Conservation (phyloP, 2,329 filamentous ascomycete genomes). For the Diaporthe citrichinensis region DNA sequence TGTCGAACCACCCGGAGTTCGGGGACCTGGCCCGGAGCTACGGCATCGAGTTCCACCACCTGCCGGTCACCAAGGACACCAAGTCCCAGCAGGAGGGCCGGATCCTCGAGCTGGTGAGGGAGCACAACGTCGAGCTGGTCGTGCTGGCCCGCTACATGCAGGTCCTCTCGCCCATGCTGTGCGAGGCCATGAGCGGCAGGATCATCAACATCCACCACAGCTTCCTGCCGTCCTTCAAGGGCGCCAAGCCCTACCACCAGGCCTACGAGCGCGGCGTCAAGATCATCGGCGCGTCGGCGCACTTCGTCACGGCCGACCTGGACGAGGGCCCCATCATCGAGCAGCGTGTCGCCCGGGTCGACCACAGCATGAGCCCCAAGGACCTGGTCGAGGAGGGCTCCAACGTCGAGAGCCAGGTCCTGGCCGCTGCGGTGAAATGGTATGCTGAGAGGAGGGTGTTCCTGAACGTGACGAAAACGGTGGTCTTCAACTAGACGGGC, state of each 20-base stretch:
- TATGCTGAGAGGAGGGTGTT: slow-evolving; percentile 84
- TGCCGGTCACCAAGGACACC: slow-evolving; percentile 84
- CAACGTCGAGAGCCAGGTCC: slow-evolving; percentile 86
- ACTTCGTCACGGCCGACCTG: slow-evolving; percentile 87
- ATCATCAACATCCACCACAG: slow-evolving; percentile 96
- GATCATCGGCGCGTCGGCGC: slow-evolving; percentile 88
- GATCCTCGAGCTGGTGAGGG: slow-evolving; percentile 78
- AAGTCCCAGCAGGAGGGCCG: slow-evolving; percentile 80
- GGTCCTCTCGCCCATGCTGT: slow-evolving; percentile 81
- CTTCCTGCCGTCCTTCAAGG: slow-evolving; percentile 90
- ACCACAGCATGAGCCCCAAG: slow-evolving; percentile 82
- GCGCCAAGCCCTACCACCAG: slow-evolving; percentile 90
- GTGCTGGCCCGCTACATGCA: slow-evolving; percentile 92
- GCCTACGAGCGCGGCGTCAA: slow-evolving; percentile 89
- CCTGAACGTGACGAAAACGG: slow-evolving; percentile 84
- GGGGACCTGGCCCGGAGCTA: slow-evolving; percentile 77
- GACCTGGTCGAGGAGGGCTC: slow-evolving; percentile 84
- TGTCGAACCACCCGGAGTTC: slow-evolving; percentile 87
- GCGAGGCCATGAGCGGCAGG: slow-evolving; percentile 83
- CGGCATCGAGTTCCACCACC: slow-evolving; percentile 83
- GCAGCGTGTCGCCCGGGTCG: slow-evolving; percentile 83
- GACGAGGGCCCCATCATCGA: slow-evolving; percentile 92
- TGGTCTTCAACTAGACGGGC: slow-evolving; percentile 74
- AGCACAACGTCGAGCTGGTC: slow-evolving; percentile 82
- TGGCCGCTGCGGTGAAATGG: slow-evolving; percentile 87